Evolutionary conservation across 768 basidiomycete genomes (phyloP), one percentile per base, ranked within the genome.

Genomic region (Lentinula detonsa): DNA sequence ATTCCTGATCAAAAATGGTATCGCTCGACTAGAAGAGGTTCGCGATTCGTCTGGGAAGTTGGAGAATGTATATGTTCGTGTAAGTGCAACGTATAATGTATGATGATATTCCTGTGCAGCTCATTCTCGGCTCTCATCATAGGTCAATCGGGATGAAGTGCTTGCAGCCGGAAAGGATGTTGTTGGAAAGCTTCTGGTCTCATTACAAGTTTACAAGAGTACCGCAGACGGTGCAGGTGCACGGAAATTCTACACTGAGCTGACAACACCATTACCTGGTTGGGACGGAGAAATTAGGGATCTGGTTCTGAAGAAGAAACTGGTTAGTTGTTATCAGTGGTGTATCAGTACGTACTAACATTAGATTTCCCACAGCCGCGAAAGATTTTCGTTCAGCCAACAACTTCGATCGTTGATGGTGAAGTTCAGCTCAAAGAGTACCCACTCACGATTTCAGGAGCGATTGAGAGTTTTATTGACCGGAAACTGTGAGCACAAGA

Each of bases 311-410:
- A 81, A 74, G 68, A 92, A 92, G 81, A 92, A 91, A 74, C 79
- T 80, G 76, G 91, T 88, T 64, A 11, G 85, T 75, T 16, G 13
- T 57, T 13, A 40, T 58, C 46, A 21, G 7, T 8, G 7, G 42
- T 34, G 15, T 8, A 40, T 35, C 15, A 16, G 6, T 33, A 35
- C 43, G 55, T 39, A 46, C 42, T 57, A 23, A 39, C 13, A 45
- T 43, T 49, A 21, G 31, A 33, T 5, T 46, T 53, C n/a, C 31
- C n/a, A 31, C 57, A 93, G 87, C 88, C 93, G 16, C 85, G 93
- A 61, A 94, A 92, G 72, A 80, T 92, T 16, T 89, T 94, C 72
- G 86, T 91, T 3, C 93, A 92, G 71, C 89, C 91, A 2, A 93
- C 89, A 67, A 91, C 91, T 13, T 75, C 86, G 65, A 65, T 93